Evolutionary conservation across 2,329 filamentous ascomycete species (phyloP).

Genomic region (Dactylellina parvicollis): DNA sequence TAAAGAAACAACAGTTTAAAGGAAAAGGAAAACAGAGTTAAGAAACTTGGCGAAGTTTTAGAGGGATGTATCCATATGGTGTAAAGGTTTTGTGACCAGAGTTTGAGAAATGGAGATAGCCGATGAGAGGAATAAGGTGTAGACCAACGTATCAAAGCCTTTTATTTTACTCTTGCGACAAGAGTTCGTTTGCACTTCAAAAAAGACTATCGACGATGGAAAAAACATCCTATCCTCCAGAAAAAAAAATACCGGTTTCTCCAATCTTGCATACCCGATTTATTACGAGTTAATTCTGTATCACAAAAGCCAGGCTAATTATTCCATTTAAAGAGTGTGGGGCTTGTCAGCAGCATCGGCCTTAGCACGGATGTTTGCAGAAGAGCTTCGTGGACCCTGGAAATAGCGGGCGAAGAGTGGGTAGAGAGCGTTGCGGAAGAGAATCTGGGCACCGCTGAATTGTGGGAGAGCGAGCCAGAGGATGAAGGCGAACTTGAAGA

Average conservation of each 20-base stretch:
- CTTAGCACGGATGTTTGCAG: constrained; percentile 87
- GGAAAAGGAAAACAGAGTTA: not conserved
- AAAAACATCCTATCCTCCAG: not conserved
- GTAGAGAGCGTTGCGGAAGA: constrained; percentile 95
- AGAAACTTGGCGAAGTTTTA: too few relatives aligned
- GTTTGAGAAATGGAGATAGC: too few relatives aligned
- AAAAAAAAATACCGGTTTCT: not conserved
- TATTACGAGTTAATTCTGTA: too few relatives aligned
- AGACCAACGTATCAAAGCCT: too few relatives aligned
- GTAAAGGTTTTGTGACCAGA: too few relatives aligned
- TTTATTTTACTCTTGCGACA: not conserved
- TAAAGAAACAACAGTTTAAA: not conserved
- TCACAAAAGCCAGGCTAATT: not conserved
- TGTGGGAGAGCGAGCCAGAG: constrained; percentile 97
- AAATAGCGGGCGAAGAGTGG: constrained; percentile 96
- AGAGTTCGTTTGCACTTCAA: not conserved
- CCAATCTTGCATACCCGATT: too few relatives aligned
- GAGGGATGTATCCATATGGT: too few relatives aligned
- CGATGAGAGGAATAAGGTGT: not conserved
- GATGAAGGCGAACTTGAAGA: constrained; percentile 98
- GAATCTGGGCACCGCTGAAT: constrained; percentile 94
- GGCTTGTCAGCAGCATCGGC: constrained; percentile 72
- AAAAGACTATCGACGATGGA: not conserved
- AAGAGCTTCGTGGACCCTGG: constrained; percentile 74
- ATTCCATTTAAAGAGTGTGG: constrained; percentile 38